A percentile compares a stretch with the other conserved stretches of the same genome.
phyloP scores from a whole-genome alignment of 108 stramenopile genomes.

The Skeletonema tropicum region DNA sequence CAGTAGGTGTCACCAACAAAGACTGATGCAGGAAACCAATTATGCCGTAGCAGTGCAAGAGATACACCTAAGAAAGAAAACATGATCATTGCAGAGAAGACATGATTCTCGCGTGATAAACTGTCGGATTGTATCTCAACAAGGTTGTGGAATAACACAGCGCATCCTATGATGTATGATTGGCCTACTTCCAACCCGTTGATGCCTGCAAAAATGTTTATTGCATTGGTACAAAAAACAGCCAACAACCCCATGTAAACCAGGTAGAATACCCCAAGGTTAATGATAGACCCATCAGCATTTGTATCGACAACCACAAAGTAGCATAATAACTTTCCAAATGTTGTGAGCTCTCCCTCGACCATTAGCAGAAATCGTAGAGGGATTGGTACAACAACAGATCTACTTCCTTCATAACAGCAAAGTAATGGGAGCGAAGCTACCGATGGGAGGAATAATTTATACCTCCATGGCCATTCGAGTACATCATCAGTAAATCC shows the following conservation, averaged over 20 bases:
- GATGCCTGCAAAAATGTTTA: constrained; percentile 99
- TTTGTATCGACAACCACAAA: constrained; percentile 74
- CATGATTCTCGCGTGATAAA: constrained; percentile 69
- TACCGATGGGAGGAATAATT: constrained; percentile 92
- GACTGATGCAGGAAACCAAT: constrained; percentile 95
- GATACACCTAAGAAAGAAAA: constrained; percentile 86
- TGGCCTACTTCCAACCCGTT: constrained; percentile 99
- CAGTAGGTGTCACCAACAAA: constrained; percentile 99
- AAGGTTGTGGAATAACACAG: constrained; percentile 83
- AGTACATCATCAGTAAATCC: constrained; percentile 97
- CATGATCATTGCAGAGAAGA: constrained; percentile 88
- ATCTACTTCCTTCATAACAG: constrained; percentile 94
- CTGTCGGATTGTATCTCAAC: constrained; percentile 63
- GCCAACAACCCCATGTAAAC: constrained; percentile 97
- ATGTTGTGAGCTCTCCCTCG: constrained; percentile 56
- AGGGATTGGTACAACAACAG: constrained; percentile 89
- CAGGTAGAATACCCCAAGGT: constrained; percentile 87
- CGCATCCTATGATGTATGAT: constrained; percentile 87
- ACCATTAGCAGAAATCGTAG: constrained; percentile 60
- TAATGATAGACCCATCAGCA: constrained; percentile 77
- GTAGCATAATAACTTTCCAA: constrained; percentile 54
- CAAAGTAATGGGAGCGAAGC: constrained; percentile 95
- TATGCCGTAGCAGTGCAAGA: constrained; percentile 83
- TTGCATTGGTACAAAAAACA: constrained; percentile 99
- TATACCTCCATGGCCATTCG: constrained; percentile 98